These are phyloP conservation scores for Lasiosphaeria hispida DNA, from an alignment of 495 filamentous ascomycete genomes.

Conservation along the genomic window DNA sequence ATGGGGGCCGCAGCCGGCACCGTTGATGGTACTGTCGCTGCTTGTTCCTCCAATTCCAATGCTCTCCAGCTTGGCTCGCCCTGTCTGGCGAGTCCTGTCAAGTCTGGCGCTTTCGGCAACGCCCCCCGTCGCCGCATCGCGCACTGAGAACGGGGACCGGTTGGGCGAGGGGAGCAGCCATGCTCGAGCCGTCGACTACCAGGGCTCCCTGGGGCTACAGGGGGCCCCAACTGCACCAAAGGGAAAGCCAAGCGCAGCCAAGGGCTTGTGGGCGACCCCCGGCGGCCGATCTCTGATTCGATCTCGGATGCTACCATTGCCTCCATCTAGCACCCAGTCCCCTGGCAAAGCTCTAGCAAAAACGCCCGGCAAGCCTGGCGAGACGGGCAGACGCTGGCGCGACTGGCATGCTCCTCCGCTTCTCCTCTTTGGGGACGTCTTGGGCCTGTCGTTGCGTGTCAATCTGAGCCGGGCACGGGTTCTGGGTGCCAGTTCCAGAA, in stretches of 20 bases:
- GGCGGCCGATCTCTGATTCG: conserved; percentile 29
- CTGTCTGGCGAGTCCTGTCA: not conserved
- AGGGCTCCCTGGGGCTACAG: not conserved
- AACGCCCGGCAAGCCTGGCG: too few species aligned
- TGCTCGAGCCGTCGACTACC: too few species aligned
- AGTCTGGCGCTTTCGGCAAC: conserved; percentile 11
- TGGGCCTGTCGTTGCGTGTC: conserved; percentile 11
- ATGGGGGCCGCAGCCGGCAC: conserved; percentile 9
- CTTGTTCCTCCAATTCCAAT: conserved; percentile 1
- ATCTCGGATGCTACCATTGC: conserved; percentile 30
- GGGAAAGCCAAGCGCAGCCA: conserved; percentile 14
- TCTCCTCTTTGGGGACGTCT: not conserved
- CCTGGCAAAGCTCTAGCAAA: too few species aligned
- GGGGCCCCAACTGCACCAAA: not conserved
- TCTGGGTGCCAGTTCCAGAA: conserved; percentile 14
- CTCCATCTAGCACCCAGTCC: conserved; percentile 16
- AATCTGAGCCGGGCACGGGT: conserved; percentile 10
- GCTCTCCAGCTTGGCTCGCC: not conserved
- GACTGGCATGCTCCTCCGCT: too few species aligned
- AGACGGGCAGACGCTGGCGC: conserved; percentile 1
- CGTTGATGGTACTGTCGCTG: not conserved
- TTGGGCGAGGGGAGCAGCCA: too few species aligned
- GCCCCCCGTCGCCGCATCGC: conserved; percentile 19
- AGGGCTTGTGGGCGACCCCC: conserved; percentile 10
- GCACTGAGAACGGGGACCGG: too few species aligned